phyloP scores from a whole-genome alignment of 495 filamentous ascomycete species.

The Aspergillus panamensis region DNA sequence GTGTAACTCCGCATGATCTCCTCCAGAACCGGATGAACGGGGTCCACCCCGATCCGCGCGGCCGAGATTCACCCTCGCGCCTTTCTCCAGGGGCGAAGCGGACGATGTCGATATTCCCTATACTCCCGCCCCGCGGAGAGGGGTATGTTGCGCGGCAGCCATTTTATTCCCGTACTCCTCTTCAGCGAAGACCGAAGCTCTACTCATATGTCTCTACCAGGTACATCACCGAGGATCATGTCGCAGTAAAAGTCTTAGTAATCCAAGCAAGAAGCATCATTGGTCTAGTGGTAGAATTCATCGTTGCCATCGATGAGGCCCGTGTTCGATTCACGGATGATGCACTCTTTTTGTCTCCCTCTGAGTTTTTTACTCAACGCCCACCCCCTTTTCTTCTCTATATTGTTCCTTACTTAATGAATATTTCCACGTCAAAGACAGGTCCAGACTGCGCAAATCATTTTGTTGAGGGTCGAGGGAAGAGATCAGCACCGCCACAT shows the following conservation, averaged over 20 bases:
- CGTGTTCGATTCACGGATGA: constrained; percentile 58
- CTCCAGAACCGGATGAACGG: not conserved
- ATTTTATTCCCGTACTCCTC: not conserved
- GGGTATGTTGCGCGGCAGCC: not conserved
- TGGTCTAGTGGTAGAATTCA: constrained; percentile 60
- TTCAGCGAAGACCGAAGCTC: not conserved
- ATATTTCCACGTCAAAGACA: too few relatives aligned
- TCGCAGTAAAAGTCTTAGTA: not conserved
- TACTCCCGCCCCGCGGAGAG: not conserved
- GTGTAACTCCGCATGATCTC: not conserved
- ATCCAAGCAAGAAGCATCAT: constrained; percentile 37
- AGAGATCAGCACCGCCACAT: too few relatives aligned
- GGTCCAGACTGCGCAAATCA: too few relatives aligned
- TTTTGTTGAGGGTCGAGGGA: too few relatives aligned
- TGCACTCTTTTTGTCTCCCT: constrained; percentile 30
- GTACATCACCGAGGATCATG: too few relatives aligned
- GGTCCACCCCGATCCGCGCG: not conserved
- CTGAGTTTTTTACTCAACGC: not conserved
- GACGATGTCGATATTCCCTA: not conserved
- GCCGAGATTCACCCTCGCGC: not conserved
- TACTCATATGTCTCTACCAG: not conserved
- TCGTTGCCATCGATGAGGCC: constrained; percentile 59
- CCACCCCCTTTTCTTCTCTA: not conserved
- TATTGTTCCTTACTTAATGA: too few relatives aligned
- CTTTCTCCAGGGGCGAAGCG: not conserved